Evolutionary conservation across 192 early-diverging fungal genomes (phyloP).

Genomic region (Phycomyces nitens): DNA sequence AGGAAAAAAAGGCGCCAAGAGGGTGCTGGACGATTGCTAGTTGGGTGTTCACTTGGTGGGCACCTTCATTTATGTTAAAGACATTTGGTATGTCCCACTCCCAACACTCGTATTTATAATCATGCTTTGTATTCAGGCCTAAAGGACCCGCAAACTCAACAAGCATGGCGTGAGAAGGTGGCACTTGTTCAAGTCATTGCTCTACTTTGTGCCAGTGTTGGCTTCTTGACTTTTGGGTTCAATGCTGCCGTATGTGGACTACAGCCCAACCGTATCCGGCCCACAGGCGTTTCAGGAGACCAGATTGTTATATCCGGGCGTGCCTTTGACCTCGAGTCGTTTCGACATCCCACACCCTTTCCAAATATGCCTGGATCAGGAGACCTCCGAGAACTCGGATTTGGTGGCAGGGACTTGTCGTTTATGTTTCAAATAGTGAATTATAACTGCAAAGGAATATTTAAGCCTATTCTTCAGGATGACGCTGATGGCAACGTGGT

Average conservation of each 20-base stretch:
- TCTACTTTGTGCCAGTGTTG: constrained; percentile 64
- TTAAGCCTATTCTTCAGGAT: constrained; percentile 34
- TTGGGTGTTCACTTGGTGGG: constrained; percentile 29
- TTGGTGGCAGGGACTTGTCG: constrained; percentile 67
- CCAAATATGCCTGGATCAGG: constrained; percentile 40
- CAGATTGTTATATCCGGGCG: constrained; percentile 62
- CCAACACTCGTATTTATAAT: no score
- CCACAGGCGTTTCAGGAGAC: constrained; percentile 46
- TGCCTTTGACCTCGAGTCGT: constrained; percentile 57
- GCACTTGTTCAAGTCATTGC: constrained; percentile 82
- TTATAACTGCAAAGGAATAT: constrained; percentile 57
- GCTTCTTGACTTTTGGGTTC: constrained; percentile 85
- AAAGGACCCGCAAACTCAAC: constrained; percentile 47
- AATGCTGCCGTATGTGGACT: constrained; percentile 61
- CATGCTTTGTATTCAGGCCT: constrained; percentile 22
- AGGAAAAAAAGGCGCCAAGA: background rate
- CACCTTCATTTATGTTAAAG: constrained; percentile 17
- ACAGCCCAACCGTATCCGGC: constrained; percentile 42
- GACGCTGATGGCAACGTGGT: constrained; percentile 38
- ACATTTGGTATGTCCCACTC: constrained; percentile 20
- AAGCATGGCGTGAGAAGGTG: constrained; percentile 90
- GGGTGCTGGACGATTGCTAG: constrained; percentile 16
- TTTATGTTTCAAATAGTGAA: constrained; percentile 80
- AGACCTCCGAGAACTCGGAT: constrained; percentile 54
- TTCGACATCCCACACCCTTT: constrained; percentile 43